Base-by-base conservation (phyloP, 345 rosid genomes). In the Camelina sativa region DNA sequence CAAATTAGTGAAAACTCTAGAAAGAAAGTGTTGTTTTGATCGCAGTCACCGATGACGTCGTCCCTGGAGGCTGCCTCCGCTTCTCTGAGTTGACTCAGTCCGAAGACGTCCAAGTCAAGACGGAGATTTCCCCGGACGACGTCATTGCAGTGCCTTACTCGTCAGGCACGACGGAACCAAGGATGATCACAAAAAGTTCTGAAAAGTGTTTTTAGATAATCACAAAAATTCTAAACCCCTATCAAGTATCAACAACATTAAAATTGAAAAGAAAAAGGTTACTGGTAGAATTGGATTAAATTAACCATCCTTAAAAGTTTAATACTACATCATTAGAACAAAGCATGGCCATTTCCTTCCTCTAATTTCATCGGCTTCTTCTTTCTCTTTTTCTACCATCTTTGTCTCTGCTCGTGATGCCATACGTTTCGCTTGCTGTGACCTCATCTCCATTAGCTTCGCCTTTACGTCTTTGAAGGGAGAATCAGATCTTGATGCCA, bases 401-500 rank as follows among this genome's bases (percentile, higher is more conserved):
- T 84, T 85, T 0, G 84, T 84, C 11, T 91, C 92, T 11, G 63
- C 56, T 60, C 85, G 81, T 34, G 82, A 84, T 58, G 75, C 85
- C 72, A 74, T 37, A 4, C 89, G 87, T 79, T 86, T 86, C 5
- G 89, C 83, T 51, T 84, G 89, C 55, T 75, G 76, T 6, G 87
- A 58, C 7, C 86, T 83, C 59, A 91, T 87, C 79, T 87, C 92
- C 79, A 76, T 73, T 77, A 92, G 65, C 84, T 89, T 96, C 5
- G 65, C 79, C 73, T 87, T 91, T 3, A 97, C 98, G 72, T 91
- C 92, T 70, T 46, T 85, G 78, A 92, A 89, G n/a, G 84, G 88
- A 41, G 95, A 89, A 81, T 96, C 97, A 13, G 98, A 88, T 79
- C 88, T 89, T 72, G 86, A 78, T 52, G 91, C 93, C 96, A 96